Evolutionary conservation across 2,329 filamentous ascomycete species (phyloP).

Genomic region (Corynespora cassiicola): DNA sequence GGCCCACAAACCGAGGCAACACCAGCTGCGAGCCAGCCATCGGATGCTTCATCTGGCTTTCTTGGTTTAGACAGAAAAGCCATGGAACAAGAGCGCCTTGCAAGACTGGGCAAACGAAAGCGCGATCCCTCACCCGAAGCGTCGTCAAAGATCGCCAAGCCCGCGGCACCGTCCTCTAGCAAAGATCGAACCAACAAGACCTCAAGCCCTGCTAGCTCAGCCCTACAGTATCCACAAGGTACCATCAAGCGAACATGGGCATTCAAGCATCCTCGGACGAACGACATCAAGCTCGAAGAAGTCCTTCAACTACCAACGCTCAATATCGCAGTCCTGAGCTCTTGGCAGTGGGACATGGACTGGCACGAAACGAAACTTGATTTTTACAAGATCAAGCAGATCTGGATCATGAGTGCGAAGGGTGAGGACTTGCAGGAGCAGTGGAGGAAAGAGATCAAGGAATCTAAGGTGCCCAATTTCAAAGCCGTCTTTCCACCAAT

Average conservation of each 20-base stretch:
- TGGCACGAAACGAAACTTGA: slow-evolving; percentile 77
- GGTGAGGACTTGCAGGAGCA: slow-evolving; percentile 46
- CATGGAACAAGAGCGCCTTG: slow-evolving; percentile 86
- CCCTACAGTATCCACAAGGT: slow-evolving; percentile 62
- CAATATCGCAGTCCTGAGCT: slow-evolving; percentile 80
- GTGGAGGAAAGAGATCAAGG: slow-evolving; percentile 33
- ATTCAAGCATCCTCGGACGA: slow-evolving; percentile 64
- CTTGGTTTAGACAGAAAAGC: slow-evolving; percentile 74
- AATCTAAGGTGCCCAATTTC: slow-evolving; percentile 57
- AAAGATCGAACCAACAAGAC: neutral
- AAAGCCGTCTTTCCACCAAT: slow-evolving; percentile 82
- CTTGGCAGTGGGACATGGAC: slow-evolving; percentile 83
- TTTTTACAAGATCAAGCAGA: slow-evolving; percentile 56
- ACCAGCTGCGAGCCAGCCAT: too few relatives aligned
- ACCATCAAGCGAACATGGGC: slow-evolving; percentile 84
- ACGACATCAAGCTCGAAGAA: slow-evolving; percentile 89
- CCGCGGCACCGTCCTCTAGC: neutral
- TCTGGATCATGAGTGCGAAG: slow-evolving; percentile 67
- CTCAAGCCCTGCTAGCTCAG: slow-evolving; percentile 5
- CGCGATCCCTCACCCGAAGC: slow-evolving; percentile 56
- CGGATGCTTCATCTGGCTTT: slow-evolving; percentile 49
- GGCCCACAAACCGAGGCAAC: too few relatives aligned
- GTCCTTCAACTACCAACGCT: slow-evolving; percentile 77
- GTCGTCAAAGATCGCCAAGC: slow-evolving; percentile 29
- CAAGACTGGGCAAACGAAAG: slow-evolving; percentile 68